A percentile compares a stretch with the other conserved stretches of the same genome.
Evolutionary conservation across 106 monocot species (phyloP).

Genomic region (Apostasia shenzhenica): DNA sequence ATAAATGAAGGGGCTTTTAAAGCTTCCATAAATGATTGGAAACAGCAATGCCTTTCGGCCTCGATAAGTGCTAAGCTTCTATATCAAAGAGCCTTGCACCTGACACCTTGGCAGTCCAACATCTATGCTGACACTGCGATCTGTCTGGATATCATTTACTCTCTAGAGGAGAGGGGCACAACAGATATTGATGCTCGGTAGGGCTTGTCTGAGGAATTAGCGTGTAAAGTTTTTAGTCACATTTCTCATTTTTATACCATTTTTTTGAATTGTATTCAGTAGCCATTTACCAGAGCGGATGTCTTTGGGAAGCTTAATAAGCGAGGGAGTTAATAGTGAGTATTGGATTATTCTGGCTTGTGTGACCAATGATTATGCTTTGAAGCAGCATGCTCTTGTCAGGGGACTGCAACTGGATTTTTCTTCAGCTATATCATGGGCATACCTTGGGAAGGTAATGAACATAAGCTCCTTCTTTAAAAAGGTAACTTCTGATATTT

Average conservation of each 20-base stretch:
- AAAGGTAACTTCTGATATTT: constrained; percentile 11
- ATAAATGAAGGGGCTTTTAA: constrained; percentile 36
- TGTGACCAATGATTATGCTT: constrained; percentile 40
- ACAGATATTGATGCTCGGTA: constrained; percentile 43
- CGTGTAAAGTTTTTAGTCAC: background rate
- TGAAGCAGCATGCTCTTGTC: constrained; percentile 91
- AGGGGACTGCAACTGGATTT: constrained; percentile 78
- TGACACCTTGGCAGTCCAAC: constrained; percentile 90
- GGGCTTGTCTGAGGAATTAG: constrained; percentile 6
- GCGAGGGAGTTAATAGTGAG: constrained; percentile 69
- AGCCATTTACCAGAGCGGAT: constrained; percentile 81
- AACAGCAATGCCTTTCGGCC: constrained; percentile 38
- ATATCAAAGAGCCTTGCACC: constrained; percentile 82
- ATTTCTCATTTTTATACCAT: background rate
- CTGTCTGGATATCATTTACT: constrained; percentile 39
- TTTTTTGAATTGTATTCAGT: constrained; percentile 6
- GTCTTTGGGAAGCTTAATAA: constrained; percentile 63
- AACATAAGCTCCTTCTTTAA: constrained; percentile 3
- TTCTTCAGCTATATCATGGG: constrained; percentile 78
- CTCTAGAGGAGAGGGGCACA: constrained; percentile 28
- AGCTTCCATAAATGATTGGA: constrained; percentile 53
- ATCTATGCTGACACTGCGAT: constrained; percentile 70
- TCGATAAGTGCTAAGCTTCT: constrained; percentile 49
- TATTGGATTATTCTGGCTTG: constrained; percentile 74
- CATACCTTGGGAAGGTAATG: constrained; percentile 92